A percentile compares a stretch with the other conserved stretches of the same genome.
Evolutionary conservation across 495 filamentous ascomycete species (phyloP).

Genomic region (Cercophora sp.): DNA sequence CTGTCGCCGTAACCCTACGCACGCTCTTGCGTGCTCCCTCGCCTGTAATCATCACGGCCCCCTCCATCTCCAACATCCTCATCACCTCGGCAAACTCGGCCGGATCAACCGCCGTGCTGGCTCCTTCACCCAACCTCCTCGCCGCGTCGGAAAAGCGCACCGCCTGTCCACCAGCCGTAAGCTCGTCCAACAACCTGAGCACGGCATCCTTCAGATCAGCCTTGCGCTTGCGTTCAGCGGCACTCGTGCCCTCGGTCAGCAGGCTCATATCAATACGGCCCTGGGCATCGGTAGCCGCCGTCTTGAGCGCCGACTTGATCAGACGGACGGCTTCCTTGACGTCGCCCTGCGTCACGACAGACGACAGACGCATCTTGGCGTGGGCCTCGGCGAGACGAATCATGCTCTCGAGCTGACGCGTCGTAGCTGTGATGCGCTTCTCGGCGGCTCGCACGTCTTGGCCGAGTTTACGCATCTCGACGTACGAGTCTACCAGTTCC

Average conservation of each 20-base stretch:
- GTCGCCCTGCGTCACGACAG: conserved; percentile 71
- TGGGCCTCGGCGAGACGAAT: conserved; percentile 95
- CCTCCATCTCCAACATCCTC: conserved; percentile 77
- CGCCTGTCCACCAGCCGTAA: conserved; percentile 59
- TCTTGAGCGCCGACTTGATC: conserved; percentile 93
- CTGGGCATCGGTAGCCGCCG: conserved; percentile 89
- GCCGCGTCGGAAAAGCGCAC: conserved; percentile 77
- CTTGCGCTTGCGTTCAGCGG: conserved; percentile 73
- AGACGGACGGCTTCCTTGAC: conserved; percentile 88
- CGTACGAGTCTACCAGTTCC: conserved; percentile 81
- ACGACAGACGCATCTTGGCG: conserved; percentile 88
- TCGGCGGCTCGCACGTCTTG: conserved; percentile 91
- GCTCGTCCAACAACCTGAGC: conserved; percentile 70
- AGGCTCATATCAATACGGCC: conserved; percentile 96
- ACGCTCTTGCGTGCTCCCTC: conserved; percentile 82
- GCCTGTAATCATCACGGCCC: conserved; percentile 72
- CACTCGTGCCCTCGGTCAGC: conserved; percentile 84
- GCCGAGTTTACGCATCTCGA: conserved; percentile 92
- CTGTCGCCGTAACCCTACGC: conserved; percentile 63
- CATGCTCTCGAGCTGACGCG: conserved; percentile 92
- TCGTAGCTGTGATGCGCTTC: conserved; percentile 96
- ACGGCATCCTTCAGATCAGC: conserved; percentile 82
- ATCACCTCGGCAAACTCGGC: conserved; percentile 79
- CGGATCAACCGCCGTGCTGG: conserved; percentile 66
- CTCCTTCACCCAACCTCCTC: conserved; percentile 67